These are phyloP conservation scores for Leptodermis oblonga DNA, from an alignment of 257 asterid genomes.

Conservation along the genomic window DNA sequence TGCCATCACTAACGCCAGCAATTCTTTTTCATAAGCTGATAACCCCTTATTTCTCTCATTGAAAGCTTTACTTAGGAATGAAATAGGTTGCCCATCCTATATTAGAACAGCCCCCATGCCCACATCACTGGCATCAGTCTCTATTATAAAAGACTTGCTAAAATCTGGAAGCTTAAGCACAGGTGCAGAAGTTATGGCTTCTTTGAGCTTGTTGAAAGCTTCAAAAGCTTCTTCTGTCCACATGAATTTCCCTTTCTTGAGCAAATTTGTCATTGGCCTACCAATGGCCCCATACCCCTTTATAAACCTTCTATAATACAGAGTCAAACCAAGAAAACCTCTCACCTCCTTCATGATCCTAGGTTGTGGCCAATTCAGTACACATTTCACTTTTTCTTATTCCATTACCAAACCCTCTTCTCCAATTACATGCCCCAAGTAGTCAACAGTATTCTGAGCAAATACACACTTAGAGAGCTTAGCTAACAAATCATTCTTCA, in stretches of 20 bases:
- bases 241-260: neutral
- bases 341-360: neutral
- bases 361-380: neutral
- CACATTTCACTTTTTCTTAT: rapidly evolving
- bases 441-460: neutral
- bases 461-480: neutral
- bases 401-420: neutral
- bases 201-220: neutral
- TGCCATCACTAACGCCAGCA: neutral
- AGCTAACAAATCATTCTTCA: neutral
- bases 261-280: neutral
- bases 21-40: neutral
- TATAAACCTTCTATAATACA: neutral
- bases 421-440: neutral
- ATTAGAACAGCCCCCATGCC: neutral
- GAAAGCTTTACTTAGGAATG: neutral
- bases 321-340: neutral
- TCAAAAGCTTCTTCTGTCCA: neutral
- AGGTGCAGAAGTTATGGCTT: neutral
- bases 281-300: rapidly evolving
- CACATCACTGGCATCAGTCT: neutral
- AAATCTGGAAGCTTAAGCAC: neutral
- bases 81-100: neutral
- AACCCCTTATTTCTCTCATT: neutral
- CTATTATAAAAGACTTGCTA: neutral